Evolutionary conservation across 352 stramenopile species (phyloP).

Genomic region (Globisporangium takayamanum): DNA sequence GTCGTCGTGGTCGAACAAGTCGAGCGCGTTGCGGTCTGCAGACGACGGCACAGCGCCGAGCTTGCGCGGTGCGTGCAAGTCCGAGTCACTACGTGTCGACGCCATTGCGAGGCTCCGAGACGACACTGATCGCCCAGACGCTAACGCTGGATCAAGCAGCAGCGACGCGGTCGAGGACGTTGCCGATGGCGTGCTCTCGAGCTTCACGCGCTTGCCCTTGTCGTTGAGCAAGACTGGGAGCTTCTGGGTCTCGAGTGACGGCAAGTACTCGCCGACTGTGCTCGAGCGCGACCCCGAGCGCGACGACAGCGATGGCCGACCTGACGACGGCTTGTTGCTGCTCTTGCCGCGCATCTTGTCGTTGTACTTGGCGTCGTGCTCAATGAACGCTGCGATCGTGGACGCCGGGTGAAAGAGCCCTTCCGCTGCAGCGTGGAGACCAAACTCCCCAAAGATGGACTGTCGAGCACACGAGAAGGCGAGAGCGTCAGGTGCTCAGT

Average conservation of each 20-base stretch:
- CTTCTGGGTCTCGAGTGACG: slow-evolving; percentile 29
- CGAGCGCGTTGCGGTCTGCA: slow-evolving; percentile 43
- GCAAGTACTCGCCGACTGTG: slow-evolving; percentile 25
- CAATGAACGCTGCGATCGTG: slow-evolving; percentile 66
- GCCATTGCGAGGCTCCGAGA: slow-evolving; percentile 9
- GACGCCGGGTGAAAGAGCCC: slow-evolving; percentile 75
- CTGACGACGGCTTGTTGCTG: slow-evolving; percentile 10
- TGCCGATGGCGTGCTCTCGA: slow-evolving; percentile 11
- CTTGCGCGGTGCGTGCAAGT: slow-evolving; percentile 47
- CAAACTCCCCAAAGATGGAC: slow-evolving; percentile 55
- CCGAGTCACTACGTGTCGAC: slow-evolving; percentile 50
- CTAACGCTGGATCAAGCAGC: neutral
- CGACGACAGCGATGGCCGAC: slow-evolving; percentile 14
- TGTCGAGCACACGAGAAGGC: slow-evolving; percentile 6
- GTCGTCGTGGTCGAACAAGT: slow-evolving; percentile 40
- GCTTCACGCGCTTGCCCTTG: slow-evolving; percentile 22
- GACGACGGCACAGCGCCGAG: slow-evolving; percentile 38
- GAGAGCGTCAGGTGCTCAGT: neutral
- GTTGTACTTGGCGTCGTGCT: slow-evolving; percentile 68
- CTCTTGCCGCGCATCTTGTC: neutral
- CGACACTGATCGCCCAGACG: neutral
- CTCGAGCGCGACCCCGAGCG: slow-evolving; percentile 12
- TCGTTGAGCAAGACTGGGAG: slow-evolving; percentile 22
- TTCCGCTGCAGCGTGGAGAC: slow-evolving; percentile 54
- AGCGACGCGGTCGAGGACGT: slow-evolving; percentile 2